Base-by-base conservation (phyloP, 2,329 filamentous ascomycete species). In the Chrysoporthe deuterocubensis region DNA sequence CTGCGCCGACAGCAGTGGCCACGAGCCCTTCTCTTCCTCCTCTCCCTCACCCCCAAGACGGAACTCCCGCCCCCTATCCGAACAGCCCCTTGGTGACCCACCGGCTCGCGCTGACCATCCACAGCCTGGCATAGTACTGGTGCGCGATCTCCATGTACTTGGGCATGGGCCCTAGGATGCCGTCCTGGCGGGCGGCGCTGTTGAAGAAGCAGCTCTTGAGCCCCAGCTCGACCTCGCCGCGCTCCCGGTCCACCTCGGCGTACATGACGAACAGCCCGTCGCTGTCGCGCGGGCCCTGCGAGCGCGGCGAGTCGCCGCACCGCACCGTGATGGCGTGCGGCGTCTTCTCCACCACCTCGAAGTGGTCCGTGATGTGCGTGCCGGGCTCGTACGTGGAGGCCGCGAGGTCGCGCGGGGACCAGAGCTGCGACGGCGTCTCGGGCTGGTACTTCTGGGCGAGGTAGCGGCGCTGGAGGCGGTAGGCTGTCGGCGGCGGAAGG, bases 181-280 rank as follows among this genome's bases (percentile, higher is more conserved):
- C 79, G 3, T 76, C 71, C 4, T 79, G 57, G 64, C 74, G 78
- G 56, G 74, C 75, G 66, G 76, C 71, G 73, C 82, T 83, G n/a
- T 74, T 75, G 73, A 91, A 83, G 84, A 92, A 73, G 81, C 82
- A 78, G 74, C 86, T 90, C 83, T 90, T 92, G 65, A 92, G 78
- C 2, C 83, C 81, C 71, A 92, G 86, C 76, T 90, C 89, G 2
- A 85, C 90, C 69, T 88, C 84, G 14, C 83, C 84, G 44, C 84
- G 79, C 6, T 85, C 82, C 73, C 83, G 81, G 77, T 92, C 88
- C 18, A 91, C 78, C 14, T 82, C 81, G 4, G 88, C 89, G 21
- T 82, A 83, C 73, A 92, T 89, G 75, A 90, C 83, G 71, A 92
- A 91, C 37, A 92, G 79, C 0, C 90, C 90, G 73, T 92, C 90